Evolutionary conservation across 208 protist genomes (phyloP), one percentile per base, ranked within the genome.

Genomic region (Leptomonas pyrrhocoris): DNA sequence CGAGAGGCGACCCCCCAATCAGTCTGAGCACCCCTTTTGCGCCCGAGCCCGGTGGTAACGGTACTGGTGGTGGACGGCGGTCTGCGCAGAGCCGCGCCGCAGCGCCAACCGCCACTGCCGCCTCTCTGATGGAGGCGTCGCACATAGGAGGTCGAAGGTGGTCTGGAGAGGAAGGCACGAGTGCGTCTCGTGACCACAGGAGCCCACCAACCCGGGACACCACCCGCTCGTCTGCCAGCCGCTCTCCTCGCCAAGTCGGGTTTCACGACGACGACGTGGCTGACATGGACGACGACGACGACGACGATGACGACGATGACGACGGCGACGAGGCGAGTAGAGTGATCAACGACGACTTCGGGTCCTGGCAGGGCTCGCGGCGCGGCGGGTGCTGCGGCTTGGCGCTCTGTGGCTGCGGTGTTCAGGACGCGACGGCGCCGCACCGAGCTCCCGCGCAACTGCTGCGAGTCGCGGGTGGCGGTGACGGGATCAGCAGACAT

Each of bases 361-460:
- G 46, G 16, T 31, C 61, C 4, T 31, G 21, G 13, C 31, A 54
- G 23, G 54, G 48, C 23, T 42, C 50, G 27, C 40, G 16, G 42
- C 56, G 34, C 36, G 57, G 55, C 65, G 15, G 36, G 40, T 55
- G 30, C 28, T 42, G 40, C 34, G 38, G 61, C 53, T 60, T 57
- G 18, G 54, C 48, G 3, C n/a, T 77, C 21, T 77, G 72, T 49
- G 36, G 64, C 38, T 71, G 72, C 50, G 64, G 40, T 19, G 15
- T 30, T 9, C 45, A 53, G 19, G 49, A 16, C 40, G 30, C 72
- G 5, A 62, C 72, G 18, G 68, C 38, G 15, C 42, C 57, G 16
- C 36, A 48, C 28, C 34, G 42, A 1, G 48, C 49, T 3, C 43
- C 46, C 0, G 36, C 18, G 27, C 28, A 28, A 16, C 61, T 30